Evolutionary conservation across 345 rosid genomes (phyloP), one percentile per base, ranked within the genome.

Genomic region (Citrus hindsii): DNA sequence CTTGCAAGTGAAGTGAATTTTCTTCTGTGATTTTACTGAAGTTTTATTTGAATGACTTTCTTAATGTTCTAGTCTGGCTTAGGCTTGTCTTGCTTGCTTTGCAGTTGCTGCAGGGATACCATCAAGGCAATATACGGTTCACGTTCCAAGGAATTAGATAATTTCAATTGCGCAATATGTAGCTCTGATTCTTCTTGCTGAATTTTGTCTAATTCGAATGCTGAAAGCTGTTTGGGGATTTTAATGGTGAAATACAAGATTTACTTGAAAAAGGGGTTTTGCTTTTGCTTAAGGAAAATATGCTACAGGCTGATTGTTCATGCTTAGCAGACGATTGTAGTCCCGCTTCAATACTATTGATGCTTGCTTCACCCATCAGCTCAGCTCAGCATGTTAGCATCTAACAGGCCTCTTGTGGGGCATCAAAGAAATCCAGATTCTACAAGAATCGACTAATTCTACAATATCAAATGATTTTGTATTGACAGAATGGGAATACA

Each of bases 91-190:
- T 73, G 69, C 70, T 76, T 85, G 80, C 85, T 67, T 76, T 84
- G 80, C 85, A 87, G 88, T 67, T 85, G 86, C 79, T 90, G 98
- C 72, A 81, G 90, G 53, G 97, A 95, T 74, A 87, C 94, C 48
- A 95, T 91, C 72, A 91, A 86, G 82, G 85, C 89, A 33, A 83
- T 89, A 56, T 91, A 92, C 27, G 98, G 99, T 46, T 4, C 91
- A 10, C 78, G 75, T 56, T 91, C 96, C 0, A 76, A 82, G 85
- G 98, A 93, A 78, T 76, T 89, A 65, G 84, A 90, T 22, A 77
- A 76, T 63, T 93, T 89, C 87, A 90, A 91, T 78, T 79, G 80
- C 12, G 78, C 89, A 1, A 63, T 89, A 55, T 76, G 78, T 64
- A 84, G 60, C 79, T 84, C 90, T 2, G 67, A 46, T 46, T 46